Percentiles rank a stretch among this genome's conserved stretches.
Evolutionary conservation across 1,139 yeast species (phyloP).

Genomic region (Candida sp.): DNA sequence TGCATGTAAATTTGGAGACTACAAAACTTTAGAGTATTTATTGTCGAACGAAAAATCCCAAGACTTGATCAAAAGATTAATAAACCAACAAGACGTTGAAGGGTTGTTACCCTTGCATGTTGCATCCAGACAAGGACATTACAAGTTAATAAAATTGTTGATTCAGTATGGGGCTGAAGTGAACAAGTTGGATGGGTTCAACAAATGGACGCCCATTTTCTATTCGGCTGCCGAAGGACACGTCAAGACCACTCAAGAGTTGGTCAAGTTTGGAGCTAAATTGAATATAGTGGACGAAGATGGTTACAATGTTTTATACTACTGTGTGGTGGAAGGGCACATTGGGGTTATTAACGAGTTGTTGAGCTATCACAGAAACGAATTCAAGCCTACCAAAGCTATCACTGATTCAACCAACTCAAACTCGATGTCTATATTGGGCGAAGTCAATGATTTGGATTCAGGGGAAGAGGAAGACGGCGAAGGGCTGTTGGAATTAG

Average conservation of each 20-base stretch:
- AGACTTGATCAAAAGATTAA: slow-evolving; percentile 19
- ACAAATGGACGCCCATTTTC: slow-evolving; percentile 94
- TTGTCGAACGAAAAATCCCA: slow-evolving; percentile 35
- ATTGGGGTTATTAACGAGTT: slow-evolving; percentile 76
- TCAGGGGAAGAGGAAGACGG: slow-evolving; percentile 8
- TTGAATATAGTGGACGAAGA: slow-evolving; percentile 80
- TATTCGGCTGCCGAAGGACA: slow-evolving; percentile 93
- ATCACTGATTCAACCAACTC: slow-evolving; percentile 6
- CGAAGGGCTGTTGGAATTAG: slow-evolving; percentile 34
- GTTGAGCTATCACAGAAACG: slow-evolving; percentile 28
- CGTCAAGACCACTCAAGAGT: slow-evolving; percentile 66
- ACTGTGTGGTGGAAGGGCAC: slow-evolving; percentile 96
- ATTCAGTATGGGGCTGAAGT: slow-evolving; percentile 78
- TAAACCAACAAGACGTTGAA: slow-evolving; percentile 75
- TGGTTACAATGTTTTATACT: slow-evolving; percentile 81
- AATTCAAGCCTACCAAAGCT: slow-evolving; percentile 1
- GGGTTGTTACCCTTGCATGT: slow-evolving; percentile 91
- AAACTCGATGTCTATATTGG: slow-evolving; percentile 30
- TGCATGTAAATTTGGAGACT: slow-evolving; percentile 89
- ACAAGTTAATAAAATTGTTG: slow-evolving; percentile 66
- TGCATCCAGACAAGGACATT: slow-evolving; percentile 84
- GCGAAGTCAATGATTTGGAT: slow-evolving; percentile 19
- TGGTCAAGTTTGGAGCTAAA: slow-evolving; percentile 76
- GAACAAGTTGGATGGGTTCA: slow-evolving; percentile 80
- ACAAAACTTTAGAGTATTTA: slow-evolving; percentile 68